These are phyloP conservation scores for Colletotrichum sp. DNA, from an alignment of 2,329 filamentous ascomycete genomes.

Conservation along the genomic window DNA sequence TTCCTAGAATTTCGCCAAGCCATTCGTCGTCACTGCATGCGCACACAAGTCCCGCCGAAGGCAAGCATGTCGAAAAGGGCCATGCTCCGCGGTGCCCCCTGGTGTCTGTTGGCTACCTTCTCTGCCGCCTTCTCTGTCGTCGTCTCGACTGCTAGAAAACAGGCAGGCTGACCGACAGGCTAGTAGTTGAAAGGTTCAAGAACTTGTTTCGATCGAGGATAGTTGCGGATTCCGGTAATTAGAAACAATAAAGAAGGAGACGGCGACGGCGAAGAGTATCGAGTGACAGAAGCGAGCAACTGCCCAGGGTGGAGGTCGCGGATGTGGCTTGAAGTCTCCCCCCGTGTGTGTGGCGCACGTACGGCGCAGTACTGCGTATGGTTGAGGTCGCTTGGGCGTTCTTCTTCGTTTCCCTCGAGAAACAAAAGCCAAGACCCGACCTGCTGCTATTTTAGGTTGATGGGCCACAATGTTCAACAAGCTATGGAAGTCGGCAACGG, in stretches of 20 bases:
- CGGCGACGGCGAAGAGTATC: too few species aligned
- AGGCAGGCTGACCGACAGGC: not conserved
- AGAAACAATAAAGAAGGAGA: too few species aligned
- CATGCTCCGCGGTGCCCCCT: not conserved
- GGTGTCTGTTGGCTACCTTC: not conserved
- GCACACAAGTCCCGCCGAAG: not conserved
- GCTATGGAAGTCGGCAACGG: not conserved
- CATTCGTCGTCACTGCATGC: not conserved
- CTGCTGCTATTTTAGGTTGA: not conserved
- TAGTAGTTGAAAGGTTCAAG: not conserved
- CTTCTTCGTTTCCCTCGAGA: not conserved
- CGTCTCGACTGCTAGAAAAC: not conserved
- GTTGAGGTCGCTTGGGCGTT: not conserved
- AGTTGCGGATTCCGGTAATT: too few species aligned
- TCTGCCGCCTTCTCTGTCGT: not conserved
- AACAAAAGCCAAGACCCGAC: not conserved
- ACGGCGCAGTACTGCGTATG: not conserved
- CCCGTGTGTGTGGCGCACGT: not conserved
- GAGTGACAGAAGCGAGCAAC: not conserved
- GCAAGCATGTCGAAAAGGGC: not conserved
- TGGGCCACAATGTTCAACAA: not conserved
- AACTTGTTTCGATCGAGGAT: too few species aligned
- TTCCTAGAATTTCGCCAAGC: not conserved
- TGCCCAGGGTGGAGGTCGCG: not conserved
- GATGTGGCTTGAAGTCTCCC: not conserved